Evolutionary conservation across 1,284 basidiomycete genomes (phyloP).

Genomic region (Trichosporon coremiiforme): DNA sequence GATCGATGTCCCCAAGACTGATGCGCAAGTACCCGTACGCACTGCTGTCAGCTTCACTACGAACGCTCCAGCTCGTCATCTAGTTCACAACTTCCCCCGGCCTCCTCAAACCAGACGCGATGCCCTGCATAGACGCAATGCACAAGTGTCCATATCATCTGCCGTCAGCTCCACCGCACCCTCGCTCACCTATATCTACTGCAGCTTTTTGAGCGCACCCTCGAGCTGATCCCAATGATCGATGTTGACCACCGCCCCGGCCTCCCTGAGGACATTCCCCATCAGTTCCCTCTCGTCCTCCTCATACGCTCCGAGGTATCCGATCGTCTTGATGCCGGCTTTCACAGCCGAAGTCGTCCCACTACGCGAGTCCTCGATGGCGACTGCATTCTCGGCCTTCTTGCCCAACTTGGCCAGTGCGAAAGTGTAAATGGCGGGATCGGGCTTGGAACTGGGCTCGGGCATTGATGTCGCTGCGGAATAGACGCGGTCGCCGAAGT

Average conservation of each 20-base stretch:
- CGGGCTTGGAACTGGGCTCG: conserved; percentile 37
- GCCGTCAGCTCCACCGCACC: neutral
- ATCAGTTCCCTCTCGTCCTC: conserved; percentile 31
- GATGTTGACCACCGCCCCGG: conserved; percentile 36
- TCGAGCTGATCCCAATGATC: conserved; percentile 35
- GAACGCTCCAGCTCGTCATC: too few species aligned
- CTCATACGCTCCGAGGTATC: conserved; percentile 38
- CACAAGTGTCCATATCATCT: neutral
- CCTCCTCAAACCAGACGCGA: too few species aligned
- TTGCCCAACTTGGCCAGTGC: conserved; percentile 31
- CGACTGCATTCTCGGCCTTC: conserved; percentile 27
- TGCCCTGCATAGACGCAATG: too few species aligned
- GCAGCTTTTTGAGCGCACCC: neutral
- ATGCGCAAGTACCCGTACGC: too few species aligned
- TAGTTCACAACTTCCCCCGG: too few species aligned
- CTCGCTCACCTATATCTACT: neutral
- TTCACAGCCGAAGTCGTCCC: conserved; percentile 34
- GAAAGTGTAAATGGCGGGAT: conserved; percentile 38
- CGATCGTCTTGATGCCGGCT: conserved; percentile 35
- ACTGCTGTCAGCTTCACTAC: too few species aligned
- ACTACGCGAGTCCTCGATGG: conserved; percentile 36
- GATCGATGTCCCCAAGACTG: too few species aligned
- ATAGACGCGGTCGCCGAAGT: conserved; percentile 34
- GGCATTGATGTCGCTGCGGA: conserved; percentile 34
- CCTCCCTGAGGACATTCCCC: conserved; percentile 28